Base-by-base conservation (phyloP, 2,329 filamentous ascomycete genomes). In the Phialophora verrucosa region DNA sequence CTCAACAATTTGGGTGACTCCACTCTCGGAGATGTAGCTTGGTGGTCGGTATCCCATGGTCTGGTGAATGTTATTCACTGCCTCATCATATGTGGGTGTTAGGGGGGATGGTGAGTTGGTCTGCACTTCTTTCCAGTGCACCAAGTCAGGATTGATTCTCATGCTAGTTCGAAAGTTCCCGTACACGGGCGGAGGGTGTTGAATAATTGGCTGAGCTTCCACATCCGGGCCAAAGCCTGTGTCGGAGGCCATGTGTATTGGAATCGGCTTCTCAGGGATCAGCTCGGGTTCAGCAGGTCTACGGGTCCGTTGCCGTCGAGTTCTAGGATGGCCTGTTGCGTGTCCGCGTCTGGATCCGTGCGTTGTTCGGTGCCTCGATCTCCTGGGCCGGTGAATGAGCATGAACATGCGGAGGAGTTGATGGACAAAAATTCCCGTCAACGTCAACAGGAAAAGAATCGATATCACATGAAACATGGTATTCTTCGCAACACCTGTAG, bases 131-230 rank as follows among this genome's bases (percentile, higher is more conserved):
- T 90, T 88, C 92, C 92, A 96, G 75, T 91, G 92, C 29, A 96
- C 83, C 14, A 92, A 83, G 74, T 94, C 87, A 1, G 92, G 92
- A 73, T 96, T 90, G 35, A 93, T 90, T 56, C 91, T 85, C 78
- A 95, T 91, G 74, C 90, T 94, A 76, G 89, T 88, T 60, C 92
- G 84, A 91, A 92, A 96, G 0, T 92, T 80, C 0, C 93, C 93
- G 75, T 97, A 97, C 1, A 92, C 92, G 0, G 93, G 93, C 3
- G 93, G 93, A 8, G 88, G 87, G 23, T 83, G 70, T 72, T 74
- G 75, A 62, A 76, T 65, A 23, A 88, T 88, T 50, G 80, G 79
- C 61, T 49, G 42, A 38, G 83, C 76, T 3, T 84, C 85, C 35
- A 70, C 70, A 38, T 73, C 73, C 25, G 70, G 62, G 1, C 81